These are phyloP conservation scores for Trametes cubensis DNA, from an alignment of 768 basidiomycete genomes.

Conservation along the genomic window DNA sequence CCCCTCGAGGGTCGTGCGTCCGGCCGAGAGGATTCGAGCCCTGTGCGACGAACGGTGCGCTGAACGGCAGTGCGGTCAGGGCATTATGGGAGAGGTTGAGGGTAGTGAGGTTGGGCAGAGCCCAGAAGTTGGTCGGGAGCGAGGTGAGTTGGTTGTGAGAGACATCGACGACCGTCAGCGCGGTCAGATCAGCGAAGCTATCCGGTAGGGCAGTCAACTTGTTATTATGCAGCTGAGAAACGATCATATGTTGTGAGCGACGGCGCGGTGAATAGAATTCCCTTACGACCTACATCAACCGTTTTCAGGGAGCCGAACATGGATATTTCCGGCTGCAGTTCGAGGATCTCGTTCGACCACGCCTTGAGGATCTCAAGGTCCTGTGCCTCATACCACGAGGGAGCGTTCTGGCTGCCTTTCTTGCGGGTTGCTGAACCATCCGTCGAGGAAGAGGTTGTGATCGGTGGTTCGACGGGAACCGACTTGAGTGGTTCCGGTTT, in stretches of 20 bases:
- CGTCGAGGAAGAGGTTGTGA: constrained; percentile 38
- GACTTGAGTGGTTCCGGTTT: constrained; percentile 70
- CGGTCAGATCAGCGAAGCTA: constrained; percentile 67
- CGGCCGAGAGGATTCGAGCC: constrained; percentile 37
- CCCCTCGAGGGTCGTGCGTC: constrained; percentile 37
- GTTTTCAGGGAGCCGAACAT: constrained; percentile 82
- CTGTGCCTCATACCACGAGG: constrained; percentile 82
- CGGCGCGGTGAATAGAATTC: neutral
- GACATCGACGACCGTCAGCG: constrained; percentile 68
- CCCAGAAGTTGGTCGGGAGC: constrained; percentile 65
- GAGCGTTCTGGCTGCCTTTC: constrained; percentile 47
- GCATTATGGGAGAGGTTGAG: constrained; percentile 76
- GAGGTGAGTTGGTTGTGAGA: constrained; percentile 70
- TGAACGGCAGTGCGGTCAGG: constrained; percentile 62
- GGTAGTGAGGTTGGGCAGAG: constrained; percentile 64
- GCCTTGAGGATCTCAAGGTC: constrained; percentile 77
- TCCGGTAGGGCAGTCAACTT: constrained; percentile 62
- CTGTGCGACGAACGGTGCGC: constrained; percentile 49
- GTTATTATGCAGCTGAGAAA: constrained; percentile 72
- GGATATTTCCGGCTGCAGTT: constrained; percentile 81
- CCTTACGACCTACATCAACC: constrained; percentile 62
- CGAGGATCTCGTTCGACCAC: constrained; percentile 78
- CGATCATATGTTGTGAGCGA: constrained; percentile 8
- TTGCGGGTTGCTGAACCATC: constrained; percentile 36
- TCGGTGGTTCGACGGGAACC: constrained; percentile 61